These are phyloP conservation scores for Nicotiana tabacum DNA, from an alignment of 257 asterid species.

Conservation along the genomic window DNA sequence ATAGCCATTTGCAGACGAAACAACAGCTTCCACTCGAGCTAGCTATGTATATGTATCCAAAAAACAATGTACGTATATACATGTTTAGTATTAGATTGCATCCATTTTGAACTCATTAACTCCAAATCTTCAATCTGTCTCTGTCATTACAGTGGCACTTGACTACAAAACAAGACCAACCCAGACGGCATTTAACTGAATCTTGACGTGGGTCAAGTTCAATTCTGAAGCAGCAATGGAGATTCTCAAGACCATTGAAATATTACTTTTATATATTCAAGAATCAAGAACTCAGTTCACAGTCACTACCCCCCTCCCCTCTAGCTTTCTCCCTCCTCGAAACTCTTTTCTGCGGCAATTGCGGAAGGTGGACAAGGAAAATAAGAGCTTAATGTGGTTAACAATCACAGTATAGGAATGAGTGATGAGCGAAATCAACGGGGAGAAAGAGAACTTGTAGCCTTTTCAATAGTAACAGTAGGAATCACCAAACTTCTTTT, in stretches of 20 bases:
- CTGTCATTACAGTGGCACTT: neutral
- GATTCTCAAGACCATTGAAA: conserved; percentile 11
- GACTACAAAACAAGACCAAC: conserved; percentile 21
- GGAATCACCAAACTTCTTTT: neutral
- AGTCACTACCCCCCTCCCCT: neutral
- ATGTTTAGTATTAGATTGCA: neutral
- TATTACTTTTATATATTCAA: conserved; percentile 14
- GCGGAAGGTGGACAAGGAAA: conserved; percentile 31
- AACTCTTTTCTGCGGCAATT: conserved; percentile 41
- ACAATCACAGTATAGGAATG: conserved; percentile 18
- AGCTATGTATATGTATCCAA: neutral
- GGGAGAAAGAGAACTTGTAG: conserved; percentile 32
- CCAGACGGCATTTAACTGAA: conserved; percentile 35
- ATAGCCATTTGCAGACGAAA: neutral
- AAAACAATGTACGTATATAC: neutral
- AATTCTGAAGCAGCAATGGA: conserved; percentile 12
- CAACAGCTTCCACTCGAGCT: neutral
- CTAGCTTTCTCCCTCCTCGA: neutral
- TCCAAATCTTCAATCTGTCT: conserved; percentile 7
- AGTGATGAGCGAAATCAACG: conserved; percentile 57
- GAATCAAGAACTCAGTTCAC: conserved; percentile 9
- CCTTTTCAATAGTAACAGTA: neutral
- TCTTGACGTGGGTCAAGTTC: conserved; percentile 41
- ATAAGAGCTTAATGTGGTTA: conserved; percentile 24
- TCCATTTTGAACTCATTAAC: neutral